These are phyloP conservation scores for Cyclotella sp. DNA, from an alignment of 108 stramenopile genomes.

Conservation along the genomic window DNA sequence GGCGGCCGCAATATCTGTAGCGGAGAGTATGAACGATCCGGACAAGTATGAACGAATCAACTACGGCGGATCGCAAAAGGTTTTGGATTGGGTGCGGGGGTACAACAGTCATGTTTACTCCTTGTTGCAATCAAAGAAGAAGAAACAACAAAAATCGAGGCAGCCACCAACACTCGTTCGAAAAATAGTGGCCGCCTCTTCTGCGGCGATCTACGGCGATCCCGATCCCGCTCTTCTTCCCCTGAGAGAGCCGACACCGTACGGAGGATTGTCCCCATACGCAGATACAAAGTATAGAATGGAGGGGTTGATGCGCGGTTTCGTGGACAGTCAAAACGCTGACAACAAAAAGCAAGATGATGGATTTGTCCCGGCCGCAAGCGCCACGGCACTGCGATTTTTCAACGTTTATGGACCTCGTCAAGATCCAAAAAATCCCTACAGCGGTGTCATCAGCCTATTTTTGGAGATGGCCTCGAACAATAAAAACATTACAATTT, in stretches of 20 bases:
- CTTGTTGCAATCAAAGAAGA: background rate
- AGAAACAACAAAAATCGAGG: background rate
- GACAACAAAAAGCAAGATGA: conserved; percentile 10
- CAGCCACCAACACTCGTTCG: conserved; percentile 16
- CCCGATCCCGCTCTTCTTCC: conserved; percentile 46
- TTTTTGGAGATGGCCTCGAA: conserved; percentile 81
- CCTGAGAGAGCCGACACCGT: conserved; percentile 55
- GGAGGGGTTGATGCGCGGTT: conserved; percentile 81
- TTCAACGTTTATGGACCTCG: conserved; percentile 90
- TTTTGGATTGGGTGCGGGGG: conserved; percentile 43
- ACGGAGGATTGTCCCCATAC: conserved; percentile 81
- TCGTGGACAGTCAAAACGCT: conserved; percentile 37
- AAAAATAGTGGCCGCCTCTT: conserved; percentile 48
- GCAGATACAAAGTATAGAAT: conserved; percentile 88
- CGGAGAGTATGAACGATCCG: conserved; percentile 58
- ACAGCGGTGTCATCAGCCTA: conserved; percentile 45
- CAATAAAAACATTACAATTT: conserved; percentile 87
- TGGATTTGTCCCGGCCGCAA: conserved; percentile 51
- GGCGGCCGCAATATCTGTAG: conserved; percentile 66
- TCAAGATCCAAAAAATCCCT: conserved; percentile 77
- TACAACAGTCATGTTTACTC: conserved; percentile 33
- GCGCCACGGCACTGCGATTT: conserved; percentile 80
- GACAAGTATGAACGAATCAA: conserved; percentile 52
- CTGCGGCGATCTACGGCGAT: conserved; percentile 55
- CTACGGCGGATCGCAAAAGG: conserved; percentile 57